Base-by-base conservation (phyloP, 1,139 yeast genomes). In the Candida sanyaensis region DNA sequence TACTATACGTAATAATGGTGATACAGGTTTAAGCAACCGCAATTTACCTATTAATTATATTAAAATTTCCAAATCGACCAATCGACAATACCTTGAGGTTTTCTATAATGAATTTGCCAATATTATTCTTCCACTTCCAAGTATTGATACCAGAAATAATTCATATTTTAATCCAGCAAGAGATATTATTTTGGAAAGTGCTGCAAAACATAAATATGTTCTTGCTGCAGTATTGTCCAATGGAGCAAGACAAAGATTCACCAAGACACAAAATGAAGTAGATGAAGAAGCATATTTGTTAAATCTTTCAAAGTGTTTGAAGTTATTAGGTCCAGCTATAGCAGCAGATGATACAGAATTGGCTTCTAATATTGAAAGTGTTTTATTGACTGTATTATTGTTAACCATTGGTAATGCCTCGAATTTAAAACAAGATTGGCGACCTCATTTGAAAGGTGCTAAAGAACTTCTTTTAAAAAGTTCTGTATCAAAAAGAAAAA, bases 391-490 rank as follows among this genome's bases (percentile, higher is more conserved):
- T 0, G 88, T 86, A 0, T 69, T 87, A 21, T 63, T 87, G 37
- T 65, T 87, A 37, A 86, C 92, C 0, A 77, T 88, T 48, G 87
- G 86, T 45, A 84, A 87, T 60, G 91, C 91, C 0, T 74, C 86
- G 9, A 71, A 71, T 47, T 71, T 82, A 0, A 80, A 81, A 61
- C 84, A 84, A 50, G 82, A 83, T 55, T 87, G 93, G 95, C 71
- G 93, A 53, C 86, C 91, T 0, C 93, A 87, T 68, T 67, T 87
- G 44, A 74, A 80, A 55, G 92, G 92, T 26, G 93, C 91, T 1
- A 85, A 86, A 52, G 89, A 85, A 54, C 65, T 87, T 24, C 66
- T 84, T 41, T 67, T 86, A 48, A 83, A 83, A 53, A 73, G 79
- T 34, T 73, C 75, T 41, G 62, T 63, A 55, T 67, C 68, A 34